Conservation (phyloP, 2,329 filamentous ascomycete genomes). For the Penicillium sclerotigenum region DNA sequence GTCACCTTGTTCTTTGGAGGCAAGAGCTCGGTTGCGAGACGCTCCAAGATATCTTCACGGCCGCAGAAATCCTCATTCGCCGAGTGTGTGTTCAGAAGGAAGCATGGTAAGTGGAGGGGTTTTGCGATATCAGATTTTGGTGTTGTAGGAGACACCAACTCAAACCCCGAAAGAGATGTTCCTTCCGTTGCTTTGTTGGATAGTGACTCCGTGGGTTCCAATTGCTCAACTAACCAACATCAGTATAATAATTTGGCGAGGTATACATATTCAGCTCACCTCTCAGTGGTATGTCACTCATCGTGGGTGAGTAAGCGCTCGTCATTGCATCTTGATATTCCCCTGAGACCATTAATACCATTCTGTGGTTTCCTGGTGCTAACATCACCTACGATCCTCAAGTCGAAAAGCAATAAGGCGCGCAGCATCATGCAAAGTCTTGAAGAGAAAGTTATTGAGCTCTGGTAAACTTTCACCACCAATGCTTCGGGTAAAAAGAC, state of each 20-base stretch:
- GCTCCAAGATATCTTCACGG: conserved; percentile 22
- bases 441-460: not conserved
- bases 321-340: not conserved
- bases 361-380: too few relatives aligned
- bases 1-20: conserved; percentile 15
- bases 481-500: not conserved
- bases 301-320: not conserved
- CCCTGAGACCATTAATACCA: too few relatives aligned
- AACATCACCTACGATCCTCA: too few relatives aligned
- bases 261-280: not conserved
- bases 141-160: not conserved
- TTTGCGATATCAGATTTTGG: not conserved
- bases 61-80: conserved; percentile 21
- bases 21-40: conserved; percentile 19
- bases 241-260: too few relatives aligned
- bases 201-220: not conserved
- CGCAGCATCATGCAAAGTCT: not conserved
- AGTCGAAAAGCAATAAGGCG: conserved; percentile 14
- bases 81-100: not conserved
- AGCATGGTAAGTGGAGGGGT: not conserved
- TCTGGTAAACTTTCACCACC: not conserved
- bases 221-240: too few relatives aligned
- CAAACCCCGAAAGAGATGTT: not conserved
- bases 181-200: not conserved
- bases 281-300: conserved; percentile 21